Percentiles rank a stretch among this genome's conserved stretches.
Conservation (phyloP, 345 rosid genomes). For the Salix brachista region DNA sequence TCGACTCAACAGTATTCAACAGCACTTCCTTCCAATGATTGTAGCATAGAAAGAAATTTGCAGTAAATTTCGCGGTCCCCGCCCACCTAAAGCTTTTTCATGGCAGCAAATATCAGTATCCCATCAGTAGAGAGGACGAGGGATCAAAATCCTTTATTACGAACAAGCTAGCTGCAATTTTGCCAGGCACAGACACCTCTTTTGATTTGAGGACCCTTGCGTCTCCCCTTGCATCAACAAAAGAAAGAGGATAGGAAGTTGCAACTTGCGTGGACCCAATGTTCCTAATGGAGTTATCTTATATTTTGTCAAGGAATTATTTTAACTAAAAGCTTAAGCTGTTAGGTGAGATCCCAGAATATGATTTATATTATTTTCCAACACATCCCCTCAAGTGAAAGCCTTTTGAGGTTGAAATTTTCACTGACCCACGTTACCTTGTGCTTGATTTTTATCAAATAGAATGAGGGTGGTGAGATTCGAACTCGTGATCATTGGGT, state of each 20-base stretch:
- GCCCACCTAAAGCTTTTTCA: neutral
- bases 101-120: neutral
- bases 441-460: too few species aligned
- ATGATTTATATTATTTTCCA: too few species aligned
- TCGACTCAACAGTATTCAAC: neutral
- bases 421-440: rapidly evolving
- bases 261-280: neutral
- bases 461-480: too few species aligned
- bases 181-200: neutral
- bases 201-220: neutral
- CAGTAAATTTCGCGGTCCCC: neutral
- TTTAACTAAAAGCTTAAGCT: too few species aligned
- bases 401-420: too few species aligned
- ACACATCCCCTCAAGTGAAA: too few species aligned
- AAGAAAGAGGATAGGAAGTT: neutral
- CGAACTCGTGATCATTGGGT: too few species aligned
- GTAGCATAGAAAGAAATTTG: neutral
- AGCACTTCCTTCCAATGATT: neutral
- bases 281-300: neutral
- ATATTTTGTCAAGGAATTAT: too few species aligned
- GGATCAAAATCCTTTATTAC: too few species aligned
- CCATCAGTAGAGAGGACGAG: neutral
- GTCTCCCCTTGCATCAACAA: neutral
- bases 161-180: neutral
- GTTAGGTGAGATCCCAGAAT: too few species aligned